Conservation (phyloP, 2,329 filamentous ascomycete genomes). For the Penicillium rolfsii region DNA sequence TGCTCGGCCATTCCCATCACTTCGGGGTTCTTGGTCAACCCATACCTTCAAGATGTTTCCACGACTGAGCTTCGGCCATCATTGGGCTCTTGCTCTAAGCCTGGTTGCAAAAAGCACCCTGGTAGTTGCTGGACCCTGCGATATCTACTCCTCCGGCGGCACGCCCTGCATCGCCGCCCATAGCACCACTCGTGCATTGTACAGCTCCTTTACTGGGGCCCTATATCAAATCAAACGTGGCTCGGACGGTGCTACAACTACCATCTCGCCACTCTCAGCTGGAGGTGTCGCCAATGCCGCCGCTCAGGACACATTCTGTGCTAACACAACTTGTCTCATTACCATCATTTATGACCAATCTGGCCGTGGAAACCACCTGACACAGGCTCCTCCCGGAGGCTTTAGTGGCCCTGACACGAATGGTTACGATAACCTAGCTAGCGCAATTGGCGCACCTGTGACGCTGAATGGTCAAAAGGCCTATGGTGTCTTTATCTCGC, state of each 20-base stretch:
- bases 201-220: constrained; percentile 55
- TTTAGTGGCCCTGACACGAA: constrained; percentile 60
- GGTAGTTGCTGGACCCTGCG: constrained; percentile 61
- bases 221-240: constrained; percentile 65
- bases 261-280: constrained; percentile 57
- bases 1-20: neutral
- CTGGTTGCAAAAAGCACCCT: constrained; percentile 46
- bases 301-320: constrained; percentile 64
- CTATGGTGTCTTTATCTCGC: constrained; percentile 66
- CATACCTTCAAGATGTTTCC: constrained; percentile 37
- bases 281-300: constrained; percentile 66
- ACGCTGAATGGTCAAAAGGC: constrained; percentile 63
- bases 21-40: neutral
- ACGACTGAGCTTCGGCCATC: constrained; percentile 31
- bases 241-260: constrained; percentile 53
- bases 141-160: constrained; percentile 61
- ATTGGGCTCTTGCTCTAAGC: constrained; percentile 35
- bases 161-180: constrained; percentile 68
- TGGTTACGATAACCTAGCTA: constrained; percentile 64
- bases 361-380: constrained; percentile 64
- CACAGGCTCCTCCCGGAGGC: constrained; percentile 62
- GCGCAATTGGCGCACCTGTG: constrained; percentile 63
- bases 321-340: constrained; percentile 64
- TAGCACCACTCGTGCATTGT: constrained; percentile 66
- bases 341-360: constrained; percentile 69